Base-by-base conservation (phyloP, 2,329 filamentous ascomycete genomes). In the Colletotrichum siamense region DNA sequence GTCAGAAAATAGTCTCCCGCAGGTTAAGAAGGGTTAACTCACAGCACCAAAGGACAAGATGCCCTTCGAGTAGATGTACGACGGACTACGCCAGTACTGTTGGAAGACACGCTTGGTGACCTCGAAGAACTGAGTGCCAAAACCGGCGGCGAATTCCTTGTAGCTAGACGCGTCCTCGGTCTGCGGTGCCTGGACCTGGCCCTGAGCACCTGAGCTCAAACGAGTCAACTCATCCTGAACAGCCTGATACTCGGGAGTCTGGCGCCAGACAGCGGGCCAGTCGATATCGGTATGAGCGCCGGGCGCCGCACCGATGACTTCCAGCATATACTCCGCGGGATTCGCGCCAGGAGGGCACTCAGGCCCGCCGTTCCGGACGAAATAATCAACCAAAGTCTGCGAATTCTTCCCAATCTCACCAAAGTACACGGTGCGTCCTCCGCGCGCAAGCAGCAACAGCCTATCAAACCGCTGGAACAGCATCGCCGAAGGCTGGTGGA, bases 1-100 rank as follows among this genome's bases (percentile, higher is more conserved):
- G 44, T 49, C n/a, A 49, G 44, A 18, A 18, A 15, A 3, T 15
- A 30, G 4, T 34, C 18, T 30, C 15, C 0, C 18, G 24, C 5
- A 62, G 12, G 28, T 22, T n/a, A 18, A 62, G 22, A 9, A 34
- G 26, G 26, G 1, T 12, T 26, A 3, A 69, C 75, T 49, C 5
- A 77, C 75, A 7, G 64, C 63, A 8, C 75, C 75, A 0, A 81
- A 73, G 3, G 81, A 81, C n/a, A 84, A 55, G 0, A 78, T 67
- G 0, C 77, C 87, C 75, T 92, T 90, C 44, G 90, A 91, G 82
- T 94, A 94, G 1, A 92, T 89, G 80, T 93, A 93, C 3, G 89
- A 91, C 0, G 92, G 92, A 1, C 80, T 83, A 22, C 83, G 79
- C 83, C 82, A 84, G 67, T 83, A 83, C 36, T 84, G 82, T n/a